Evolutionary conservation across 345 rosid genomes (phyloP).

Genomic region (Arabidopsis arenosa): DNA sequence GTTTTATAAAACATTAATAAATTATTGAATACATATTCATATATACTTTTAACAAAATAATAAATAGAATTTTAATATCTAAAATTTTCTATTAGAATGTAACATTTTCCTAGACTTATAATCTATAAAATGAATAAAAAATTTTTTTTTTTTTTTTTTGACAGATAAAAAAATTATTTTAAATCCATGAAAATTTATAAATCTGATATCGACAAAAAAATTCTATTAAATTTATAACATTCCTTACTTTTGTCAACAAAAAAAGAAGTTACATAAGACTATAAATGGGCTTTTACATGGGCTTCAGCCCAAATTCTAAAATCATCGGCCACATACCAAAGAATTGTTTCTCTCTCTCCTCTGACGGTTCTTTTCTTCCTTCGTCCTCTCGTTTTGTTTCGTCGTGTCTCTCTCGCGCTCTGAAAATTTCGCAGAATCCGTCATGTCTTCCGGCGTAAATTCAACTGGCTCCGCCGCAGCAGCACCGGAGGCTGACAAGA

Average conservation of each 20-base stretch:
- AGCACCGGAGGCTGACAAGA: slow-evolving; percentile 46
- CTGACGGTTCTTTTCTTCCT: slow-evolving; percentile 21
- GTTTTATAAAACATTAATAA: too few species aligned
- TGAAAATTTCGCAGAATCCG: slow-evolving; percentile 32
- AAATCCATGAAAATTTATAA: background rate
- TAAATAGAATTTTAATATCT: background rate
- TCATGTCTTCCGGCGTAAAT: slow-evolving; percentile 52
- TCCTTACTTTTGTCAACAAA: too few species aligned
- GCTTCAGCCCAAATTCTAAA: slow-evolving; percentile 3
- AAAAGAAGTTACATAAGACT: background rate
- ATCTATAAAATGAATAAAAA: too few species aligned
- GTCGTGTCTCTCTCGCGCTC: slow-evolving; percentile 22
- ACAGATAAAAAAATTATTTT: too few species aligned
- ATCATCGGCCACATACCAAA: slow-evolving; percentile 25
- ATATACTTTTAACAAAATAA: too few species aligned
- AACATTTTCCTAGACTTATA: too few species aligned
- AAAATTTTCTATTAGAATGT: too few species aligned
- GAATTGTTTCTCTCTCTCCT: background rate
- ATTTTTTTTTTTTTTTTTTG: too few species aligned
- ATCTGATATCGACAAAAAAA: too few species aligned
- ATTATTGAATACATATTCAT: too few species aligned
- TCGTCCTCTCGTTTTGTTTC: slow-evolving; percentile 13
- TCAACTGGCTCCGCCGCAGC: slow-evolving; percentile 39
- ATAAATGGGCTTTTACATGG: background rate
- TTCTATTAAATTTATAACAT: too few species aligned